Evolutionary conservation across 1,284 basidiomycete species (phyloP), one percentile per base, ranked within the genome.

Genomic region (Hemileia vastatrix): DNA sequence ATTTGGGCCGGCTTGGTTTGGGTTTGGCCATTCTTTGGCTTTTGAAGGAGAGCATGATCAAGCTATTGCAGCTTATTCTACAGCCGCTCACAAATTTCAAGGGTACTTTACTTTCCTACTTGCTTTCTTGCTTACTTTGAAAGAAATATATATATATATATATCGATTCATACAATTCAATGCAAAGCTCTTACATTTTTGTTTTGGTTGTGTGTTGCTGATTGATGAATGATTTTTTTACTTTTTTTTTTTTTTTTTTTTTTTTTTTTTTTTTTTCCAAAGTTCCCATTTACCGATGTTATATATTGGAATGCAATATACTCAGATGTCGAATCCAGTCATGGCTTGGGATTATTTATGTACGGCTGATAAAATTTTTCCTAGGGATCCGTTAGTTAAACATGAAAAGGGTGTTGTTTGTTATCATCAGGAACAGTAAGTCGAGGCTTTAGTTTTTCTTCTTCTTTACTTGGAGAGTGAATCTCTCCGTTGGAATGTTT

Each of bases 221-320:
- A 18, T 8, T 44, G 52, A 33, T 63, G 60, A 40, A n/a, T 36
- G 55, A 6, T n/a, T 15, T 53, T 15, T 8, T 8, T 23, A 23
- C 33, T 33, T 24, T 23, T 44, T 24, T 64, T 36, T 50, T 57
- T 56, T 63, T 57, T 48, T 64, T 31, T 45, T 43, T 48, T 47
- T 9, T 43, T 66, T 13, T 9, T 27, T 40, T 65, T 33, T 8
- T 21, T n/a, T 47, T 4, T 70, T 71, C 31, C 70, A 36, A 64
- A 91, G 90, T 13, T 91, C 91, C 1, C 92, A 97, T 77, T 80
- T 98, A 4, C 92, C 95, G 1, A 80, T 93, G 54, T 84, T 96
- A 76, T 98, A 93, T 74, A 90, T 98, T 53, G 95, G 94, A 1
- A 97, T 96, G 90, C 94, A 98, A 74, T 90, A 98, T 69, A 86